phyloP scores from a whole-genome alignment of 768 basidiomycete genomes.

The Kwoniella europaea region DNA sequence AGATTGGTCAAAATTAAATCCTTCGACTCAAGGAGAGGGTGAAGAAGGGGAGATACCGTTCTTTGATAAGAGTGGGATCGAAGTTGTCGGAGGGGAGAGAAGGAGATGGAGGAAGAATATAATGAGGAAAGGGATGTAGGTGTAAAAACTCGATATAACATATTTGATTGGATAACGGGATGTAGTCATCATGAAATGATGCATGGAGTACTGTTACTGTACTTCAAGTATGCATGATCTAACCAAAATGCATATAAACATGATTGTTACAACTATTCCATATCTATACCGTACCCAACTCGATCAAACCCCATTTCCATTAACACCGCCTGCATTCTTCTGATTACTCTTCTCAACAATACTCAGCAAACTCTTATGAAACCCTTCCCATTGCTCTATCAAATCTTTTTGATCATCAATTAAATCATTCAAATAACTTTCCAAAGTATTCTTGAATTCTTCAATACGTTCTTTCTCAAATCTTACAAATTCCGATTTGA shows the following conservation, averaged over 20 bases:
- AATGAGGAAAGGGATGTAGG: constrained; percentile 69
- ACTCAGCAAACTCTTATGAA: constrained; percentile 74
- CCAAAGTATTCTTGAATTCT: constrained; percentile 85
- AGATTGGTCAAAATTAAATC: constrained; percentile 64
- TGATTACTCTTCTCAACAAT: constrained; percentile 47
- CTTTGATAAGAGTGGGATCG: constrained; percentile 74
- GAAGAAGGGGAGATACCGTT: constrained; percentile 71
- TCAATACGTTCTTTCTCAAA: constrained; percentile 93
- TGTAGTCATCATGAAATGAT: too few species aligned
- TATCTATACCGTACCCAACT: neutral
- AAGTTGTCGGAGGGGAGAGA: constrained; percentile 73
- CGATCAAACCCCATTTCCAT: constrained; percentile 1
- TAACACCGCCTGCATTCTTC: constrained; percentile 4
- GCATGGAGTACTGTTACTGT: too few species aligned
- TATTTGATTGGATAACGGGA: too few species aligned
- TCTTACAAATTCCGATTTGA: constrained; percentile 84
- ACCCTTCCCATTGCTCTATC: constrained; percentile 78
- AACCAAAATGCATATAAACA: neutral
- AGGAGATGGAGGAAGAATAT: constrained; percentile 80
- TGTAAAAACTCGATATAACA: too few species aligned
- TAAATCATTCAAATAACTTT: constrained; percentile 85
- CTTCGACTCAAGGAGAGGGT: too few species aligned
- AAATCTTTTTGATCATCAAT: constrained; percentile 82
- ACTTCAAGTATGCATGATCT: too few species aligned
- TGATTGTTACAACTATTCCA: neutral